Percentiles rank a stretch among this genome's conserved stretches.
phyloP scores from a whole-genome alignment of 495 filamentous ascomycete genomes.

The Trichoderma virens region DNA sequence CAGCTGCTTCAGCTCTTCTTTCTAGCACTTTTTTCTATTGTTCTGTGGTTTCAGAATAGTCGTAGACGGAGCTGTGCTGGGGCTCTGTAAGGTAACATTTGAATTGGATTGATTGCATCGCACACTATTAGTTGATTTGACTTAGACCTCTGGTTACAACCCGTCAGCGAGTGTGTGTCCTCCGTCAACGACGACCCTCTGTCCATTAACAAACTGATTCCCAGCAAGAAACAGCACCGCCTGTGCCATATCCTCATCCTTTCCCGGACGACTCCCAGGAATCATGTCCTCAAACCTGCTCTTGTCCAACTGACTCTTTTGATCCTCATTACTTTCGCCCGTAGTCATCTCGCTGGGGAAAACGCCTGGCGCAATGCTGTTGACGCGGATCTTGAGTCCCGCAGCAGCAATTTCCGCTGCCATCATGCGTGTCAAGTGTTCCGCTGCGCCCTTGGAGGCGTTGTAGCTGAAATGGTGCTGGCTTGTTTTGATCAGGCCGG shows the following conservation, averaged over 20 bases:
- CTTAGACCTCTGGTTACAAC: no score
- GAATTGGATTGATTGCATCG: no score
- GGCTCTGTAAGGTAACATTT: no score
- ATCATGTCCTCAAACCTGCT: slow-evolving; percentile 55
- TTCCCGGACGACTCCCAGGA: slow-evolving; percentile 53
- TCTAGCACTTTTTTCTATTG: no score
- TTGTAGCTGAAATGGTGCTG: slow-evolving; percentile 74
- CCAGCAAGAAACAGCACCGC: slow-evolving; percentile 52
- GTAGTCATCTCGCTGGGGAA: slow-evolving; percentile 69
- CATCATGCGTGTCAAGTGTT: slow-evolving; percentile 56
- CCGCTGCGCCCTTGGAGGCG: slow-evolving; percentile 63
- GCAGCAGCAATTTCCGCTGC: slow-evolving; percentile 31
- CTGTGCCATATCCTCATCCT: slow-evolving; percentile 68
- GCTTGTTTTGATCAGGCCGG: slow-evolving; percentile 53
- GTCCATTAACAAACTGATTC: slow-evolving; percentile 68
- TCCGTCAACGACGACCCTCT: slow-evolving; percentile 61
- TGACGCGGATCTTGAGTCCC: slow-evolving; percentile 16
- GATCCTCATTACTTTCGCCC: slow-evolving; percentile 42
- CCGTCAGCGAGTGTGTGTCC: slow-evolving; percentile 32
- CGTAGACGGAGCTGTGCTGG: no score
- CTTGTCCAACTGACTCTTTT: slow-evolving; percentile 57
- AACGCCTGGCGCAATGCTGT: slow-evolving; percentile 20
- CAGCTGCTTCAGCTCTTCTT: no score
- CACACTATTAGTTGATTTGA: no score
- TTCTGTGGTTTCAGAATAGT: no score